phyloP scores from a whole-genome alignment of 768 basidiomycete genomes.

The Cubamyces lactineus region DNA sequence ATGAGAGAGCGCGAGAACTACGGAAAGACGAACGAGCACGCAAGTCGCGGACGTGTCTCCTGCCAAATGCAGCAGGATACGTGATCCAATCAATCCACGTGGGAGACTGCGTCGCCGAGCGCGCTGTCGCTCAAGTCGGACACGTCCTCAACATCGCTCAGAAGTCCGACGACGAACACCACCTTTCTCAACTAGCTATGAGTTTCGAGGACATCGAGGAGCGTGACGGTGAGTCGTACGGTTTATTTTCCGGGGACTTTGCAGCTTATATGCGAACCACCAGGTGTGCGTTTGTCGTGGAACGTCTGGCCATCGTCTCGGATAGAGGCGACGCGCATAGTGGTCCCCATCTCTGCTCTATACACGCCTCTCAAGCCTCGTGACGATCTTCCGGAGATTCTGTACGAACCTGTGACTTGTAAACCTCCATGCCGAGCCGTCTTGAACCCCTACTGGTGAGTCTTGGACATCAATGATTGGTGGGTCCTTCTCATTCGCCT shows the following conservation, averaged over 20 bases:
- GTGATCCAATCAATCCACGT: slow-evolving; percentile 12
- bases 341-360: slow-evolving; percentile 97
- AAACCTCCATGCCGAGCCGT: slow-evolving; percentile 98
- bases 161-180: slow-evolving; percentile 9
- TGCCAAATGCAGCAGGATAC: not conserved
- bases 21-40: slow-evolving; percentile 1
- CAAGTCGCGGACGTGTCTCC: not conserved
- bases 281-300: slow-evolving; percentile 93
- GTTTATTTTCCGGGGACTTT: not conserved
- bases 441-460: slow-evolving; percentile 95
- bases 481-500: slow-evolving; percentile 3
- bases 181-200: slow-evolving; percentile 31
- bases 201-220: slow-evolving; percentile 98
- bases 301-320: slow-evolving; percentile 98
- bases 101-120: slow-evolving; percentile 1
- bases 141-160: slow-evolving; percentile 24
- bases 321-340: slow-evolving; percentile 96
- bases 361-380: slow-evolving; percentile 95
- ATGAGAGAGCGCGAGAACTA: not conserved
- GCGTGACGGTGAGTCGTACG: slow-evolving; percentile 74
- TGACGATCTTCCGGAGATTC: slow-evolving; percentile 92
- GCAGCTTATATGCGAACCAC: not conserved
- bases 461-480: slow-evolving; percentile 16
- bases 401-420: slow-evolving; percentile 98
- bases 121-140: not conserved